phyloP scores from a whole-genome alignment of 2,329 filamentous ascomycete species.

The Chaetomium globosum region DNA sequence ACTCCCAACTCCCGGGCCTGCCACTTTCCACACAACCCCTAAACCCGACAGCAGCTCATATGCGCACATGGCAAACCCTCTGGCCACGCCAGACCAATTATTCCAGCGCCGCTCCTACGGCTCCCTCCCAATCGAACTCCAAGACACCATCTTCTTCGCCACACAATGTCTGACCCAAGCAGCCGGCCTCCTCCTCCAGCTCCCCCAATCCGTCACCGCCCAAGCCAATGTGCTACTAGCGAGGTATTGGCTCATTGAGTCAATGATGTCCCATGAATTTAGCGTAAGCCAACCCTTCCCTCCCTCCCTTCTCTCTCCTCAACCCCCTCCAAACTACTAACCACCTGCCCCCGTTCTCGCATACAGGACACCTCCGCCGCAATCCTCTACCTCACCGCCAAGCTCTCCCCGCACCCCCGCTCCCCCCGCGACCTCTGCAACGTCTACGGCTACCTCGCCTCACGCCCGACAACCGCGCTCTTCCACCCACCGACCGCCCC shows the following conservation, averaged over 20 bases:
- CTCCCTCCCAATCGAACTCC: conserved; percentile 66
- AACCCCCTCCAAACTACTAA: conserved; percentile 24
- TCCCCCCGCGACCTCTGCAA: conserved; percentile 80
- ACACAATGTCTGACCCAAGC: conserved; percentile 75
- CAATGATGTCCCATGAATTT: conserved; percentile 61
- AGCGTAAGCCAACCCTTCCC: conserved; percentile 44
- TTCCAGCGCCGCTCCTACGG: conserved; percentile 58
- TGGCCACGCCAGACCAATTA: conserved; percentile 73
- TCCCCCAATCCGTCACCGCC: conserved; percentile 83
- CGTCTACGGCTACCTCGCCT: conserved; percentile 79
- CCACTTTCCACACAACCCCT: background rate
- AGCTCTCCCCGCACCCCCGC: conserved; percentile 75
- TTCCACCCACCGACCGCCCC: conserved; percentile 46
- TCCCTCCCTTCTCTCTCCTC: background rate
- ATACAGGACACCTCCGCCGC: conserved; percentile 78
- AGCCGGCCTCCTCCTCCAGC: conserved; percentile 75
- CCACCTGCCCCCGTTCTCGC: background rate
- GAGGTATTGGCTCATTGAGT: conserved; percentile 72
- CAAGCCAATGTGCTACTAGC: conserved; percentile 81
- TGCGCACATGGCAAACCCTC: conserved; percentile 68
- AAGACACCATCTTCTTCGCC: conserved; percentile 71
- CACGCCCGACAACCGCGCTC: conserved; percentile 57
- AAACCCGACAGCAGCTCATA: background rate
- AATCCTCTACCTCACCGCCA: conserved; percentile 76
- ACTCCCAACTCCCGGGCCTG: background rate